Evolutionary conservation across 73 alveolate genomes (phyloP).

Genomic region (Paramecium biaurelia): DNA sequence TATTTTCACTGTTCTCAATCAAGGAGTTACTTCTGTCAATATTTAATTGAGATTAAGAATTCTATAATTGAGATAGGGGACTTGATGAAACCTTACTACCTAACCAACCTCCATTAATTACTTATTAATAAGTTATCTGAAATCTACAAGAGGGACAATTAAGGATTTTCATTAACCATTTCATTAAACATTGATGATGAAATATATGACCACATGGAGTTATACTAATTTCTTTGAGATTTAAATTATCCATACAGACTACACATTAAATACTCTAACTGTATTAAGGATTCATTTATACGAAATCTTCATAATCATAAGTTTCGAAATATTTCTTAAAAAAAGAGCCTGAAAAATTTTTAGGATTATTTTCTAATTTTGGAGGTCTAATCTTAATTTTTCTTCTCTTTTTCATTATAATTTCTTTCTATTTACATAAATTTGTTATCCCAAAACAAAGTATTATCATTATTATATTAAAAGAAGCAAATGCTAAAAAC

Average conservation of each 20-base stretch:
- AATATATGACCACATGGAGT: slow-evolving; percentile 55
- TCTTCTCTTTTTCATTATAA: background rate
- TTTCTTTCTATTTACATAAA: background rate
- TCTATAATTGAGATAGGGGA: background rate
- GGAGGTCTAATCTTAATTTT: background rate
- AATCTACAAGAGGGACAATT: slow-evolving; percentile 61
- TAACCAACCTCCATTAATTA: background rate
- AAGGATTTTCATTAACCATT: slow-evolving; percentile 43
- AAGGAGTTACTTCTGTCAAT: background rate
- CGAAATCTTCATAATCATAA: background rate
- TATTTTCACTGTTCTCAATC: background rate
- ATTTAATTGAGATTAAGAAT: background rate
- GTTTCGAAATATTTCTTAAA: background rate
- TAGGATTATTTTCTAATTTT: background rate
- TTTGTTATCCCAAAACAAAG: background rate
- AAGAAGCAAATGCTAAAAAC: background rate
- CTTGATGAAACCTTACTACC: background rate
- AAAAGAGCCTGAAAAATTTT: background rate
- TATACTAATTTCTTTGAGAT: background rate
- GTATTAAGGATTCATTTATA: background rate
- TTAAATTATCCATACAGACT: slow-evolving; percentile 27
- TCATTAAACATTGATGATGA: slow-evolving; percentile 43
- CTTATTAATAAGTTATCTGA: background rate
- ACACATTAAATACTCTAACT: background rate
- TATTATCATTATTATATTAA: background rate